phyloP scores from a whole-genome alignment of 2,329 filamentous ascomycete genomes.

The Alternaria arborescens region DNA sequence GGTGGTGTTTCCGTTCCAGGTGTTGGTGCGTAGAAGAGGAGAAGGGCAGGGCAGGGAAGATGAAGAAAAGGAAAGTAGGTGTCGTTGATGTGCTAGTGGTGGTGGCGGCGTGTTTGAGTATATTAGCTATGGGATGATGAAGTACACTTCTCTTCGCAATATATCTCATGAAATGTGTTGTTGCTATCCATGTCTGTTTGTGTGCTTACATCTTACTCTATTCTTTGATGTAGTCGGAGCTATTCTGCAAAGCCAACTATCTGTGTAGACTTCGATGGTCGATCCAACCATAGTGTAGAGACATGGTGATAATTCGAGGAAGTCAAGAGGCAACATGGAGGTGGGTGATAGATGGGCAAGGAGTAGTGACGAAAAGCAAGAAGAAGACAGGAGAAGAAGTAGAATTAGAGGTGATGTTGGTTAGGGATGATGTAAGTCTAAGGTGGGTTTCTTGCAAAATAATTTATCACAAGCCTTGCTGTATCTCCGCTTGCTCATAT shows the following conservation, averaged over 20 bases:
- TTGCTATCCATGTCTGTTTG: background rate
- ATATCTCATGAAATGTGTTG: background rate
- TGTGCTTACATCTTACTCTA: rapidly evolving
- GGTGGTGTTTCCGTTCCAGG: slow-evolving; percentile 1
- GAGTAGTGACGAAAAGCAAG: no score
- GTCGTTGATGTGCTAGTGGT: background rate
- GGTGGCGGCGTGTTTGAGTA: background rate
- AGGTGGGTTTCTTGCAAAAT: background rate
- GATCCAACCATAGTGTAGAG: no score
- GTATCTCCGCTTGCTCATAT: background rate
- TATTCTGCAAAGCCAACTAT: background rate
- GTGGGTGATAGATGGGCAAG: no score
- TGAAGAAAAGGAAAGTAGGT: background rate
- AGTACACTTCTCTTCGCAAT: no score
- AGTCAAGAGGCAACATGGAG: rapidly evolving
- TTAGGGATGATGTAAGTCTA: no score
- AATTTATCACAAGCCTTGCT: background rate
- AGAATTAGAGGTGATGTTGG: no score
- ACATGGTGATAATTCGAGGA: rapidly evolving
- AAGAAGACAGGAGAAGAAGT: no score
- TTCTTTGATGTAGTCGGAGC: background rate
- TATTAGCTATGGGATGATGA: background rate
- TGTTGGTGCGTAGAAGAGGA: background rate
- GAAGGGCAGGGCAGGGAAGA: no score
- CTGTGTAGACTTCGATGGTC: no score